These are phyloP conservation scores for Tagetes erecta DNA, from an alignment of 129 eudicot species.

Conservation along the genomic window DNA sequence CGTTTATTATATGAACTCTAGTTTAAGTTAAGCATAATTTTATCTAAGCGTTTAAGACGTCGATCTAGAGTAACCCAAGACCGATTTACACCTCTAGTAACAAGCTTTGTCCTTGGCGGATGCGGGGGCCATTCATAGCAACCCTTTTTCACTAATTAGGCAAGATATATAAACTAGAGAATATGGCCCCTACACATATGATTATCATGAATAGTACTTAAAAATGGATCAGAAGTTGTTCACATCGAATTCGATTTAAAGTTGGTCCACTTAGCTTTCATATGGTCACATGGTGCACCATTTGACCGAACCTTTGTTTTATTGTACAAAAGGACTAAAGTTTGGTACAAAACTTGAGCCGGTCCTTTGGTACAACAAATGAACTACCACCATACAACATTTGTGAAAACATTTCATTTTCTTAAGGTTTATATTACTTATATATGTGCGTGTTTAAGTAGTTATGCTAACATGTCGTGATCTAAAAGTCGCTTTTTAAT, in stretches of 20 bases:
- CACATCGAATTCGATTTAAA: conserved; percentile 25
- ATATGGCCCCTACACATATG: conserved; percentile 6
- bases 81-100: background rate
- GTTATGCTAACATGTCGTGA: background rate
- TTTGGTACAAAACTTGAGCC: conserved; percentile 20
- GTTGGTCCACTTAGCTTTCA: conserved; percentile 37
- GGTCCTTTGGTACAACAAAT: conserved; percentile 17
- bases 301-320: conserved; percentile 28
- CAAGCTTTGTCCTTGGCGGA: no score
- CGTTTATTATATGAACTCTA: background rate
- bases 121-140: no score
- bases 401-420: conserved; percentile 24
- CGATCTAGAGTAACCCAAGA: no score
- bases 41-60: background rate
- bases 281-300: conserved; percentile 24
- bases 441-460: background rate
- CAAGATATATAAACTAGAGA: background rate
- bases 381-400: conserved; percentile 28
- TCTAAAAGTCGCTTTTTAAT: background rate
- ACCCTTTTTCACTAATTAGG: no score
- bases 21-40: background rate
- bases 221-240: background rate
- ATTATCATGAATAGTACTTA: conserved; percentile 24
- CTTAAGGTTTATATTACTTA: conserved; percentile 20
- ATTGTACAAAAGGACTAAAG: conserved; percentile 34